Evolutionary conservation across 1,139 yeast genomes (phyloP).

Genomic region (Blastobotrys apis): DNA sequence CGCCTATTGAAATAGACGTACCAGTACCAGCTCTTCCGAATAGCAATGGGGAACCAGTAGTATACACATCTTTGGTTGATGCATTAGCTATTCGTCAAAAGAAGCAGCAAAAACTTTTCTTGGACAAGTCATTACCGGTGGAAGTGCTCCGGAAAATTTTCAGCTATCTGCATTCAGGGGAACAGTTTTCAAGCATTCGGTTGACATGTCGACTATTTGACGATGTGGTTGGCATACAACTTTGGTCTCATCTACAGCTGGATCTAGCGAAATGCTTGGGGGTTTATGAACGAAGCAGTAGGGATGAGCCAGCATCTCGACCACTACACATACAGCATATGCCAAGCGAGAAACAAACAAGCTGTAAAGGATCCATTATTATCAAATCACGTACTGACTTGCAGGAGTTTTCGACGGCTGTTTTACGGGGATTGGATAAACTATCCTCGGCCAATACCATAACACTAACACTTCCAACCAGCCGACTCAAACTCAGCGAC

Average conservation of each 20-base stretch:
- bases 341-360: neutral
- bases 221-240: slow-evolving; percentile 5
- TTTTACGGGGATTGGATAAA: slow-evolving; percentile 7
- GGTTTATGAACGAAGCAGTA: neutral
- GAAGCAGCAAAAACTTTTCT: too few species aligned
- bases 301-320: neutral
- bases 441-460: neutral
- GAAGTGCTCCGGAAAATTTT: slow-evolving; percentile 8
- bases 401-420: slow-evolving; percentile 1
- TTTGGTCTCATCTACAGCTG: slow-evolving; percentile 9
- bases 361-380: neutral
- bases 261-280: slow-evolving; percentile 8
- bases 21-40: too few species aligned
- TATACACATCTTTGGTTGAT: too few species aligned
- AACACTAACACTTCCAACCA: neutral
- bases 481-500: neutral
- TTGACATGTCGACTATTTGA: slow-evolving; percentile 8
- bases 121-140: slow-evolving; percentile 1
- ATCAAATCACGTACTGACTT: slow-evolving; percentile 5
- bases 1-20: neutral
- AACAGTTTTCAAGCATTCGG: neutral
- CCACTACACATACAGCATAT: neutral
- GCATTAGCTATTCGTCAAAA: too few species aligned
- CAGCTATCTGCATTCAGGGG: neutral
- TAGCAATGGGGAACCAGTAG: too few species aligned